Base-by-base conservation (phyloP, 768 basidiomycete species). In the Rhodosporidiobolus odoratus region DNA sequence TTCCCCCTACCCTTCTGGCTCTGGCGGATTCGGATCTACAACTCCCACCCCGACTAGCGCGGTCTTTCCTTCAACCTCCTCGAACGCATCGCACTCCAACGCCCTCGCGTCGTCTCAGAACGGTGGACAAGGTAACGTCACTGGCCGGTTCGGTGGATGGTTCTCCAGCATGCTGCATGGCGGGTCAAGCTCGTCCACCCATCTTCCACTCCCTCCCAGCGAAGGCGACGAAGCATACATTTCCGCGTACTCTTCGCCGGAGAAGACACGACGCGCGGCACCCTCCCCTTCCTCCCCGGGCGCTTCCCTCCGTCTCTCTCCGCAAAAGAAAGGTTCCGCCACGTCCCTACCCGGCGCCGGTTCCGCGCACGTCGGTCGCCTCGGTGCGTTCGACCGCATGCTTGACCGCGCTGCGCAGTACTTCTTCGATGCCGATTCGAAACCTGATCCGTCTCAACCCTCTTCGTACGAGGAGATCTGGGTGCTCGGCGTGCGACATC, bases 391-490 rank as follows among this genome's bases (percentile, higher is more conserved):
- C 43, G 89, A 91, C 82, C 89, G 89, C 77, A 89, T 89, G 17
- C 86, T 76, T 56, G 89, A 90, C 81, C 89, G 89, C 78, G 90
- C 89, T 4, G 86, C 92, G 83, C 84, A 92, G 54, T 91, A 92
- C 80, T 82, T 97, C n/a, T 84, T 95, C 70, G 94, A 97, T 81
- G 86, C 86, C 74, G 94, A 97, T 79, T 86, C 92, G 25, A 85
- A 84, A 5, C 91, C 90, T 2, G 92, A 96, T 79, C 87, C 84
- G 76, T 92, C 87, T 63, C 77, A n/a, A n/a, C n/a, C n/a, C n/a
- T n/a, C n/a, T n/a, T n/a, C n/a, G n/a, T n/a, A 84, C 0, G 90
- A 93, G 27, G 85, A 88, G 0, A 95, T 97, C 37, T 96, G 92
- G 92, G 80, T 96, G 3, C 83, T 96, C 32, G 94, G 93, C 47